Conservation (phyloP, 176 grass and related monocot species). For the Aegilops bicornis region DNA sequence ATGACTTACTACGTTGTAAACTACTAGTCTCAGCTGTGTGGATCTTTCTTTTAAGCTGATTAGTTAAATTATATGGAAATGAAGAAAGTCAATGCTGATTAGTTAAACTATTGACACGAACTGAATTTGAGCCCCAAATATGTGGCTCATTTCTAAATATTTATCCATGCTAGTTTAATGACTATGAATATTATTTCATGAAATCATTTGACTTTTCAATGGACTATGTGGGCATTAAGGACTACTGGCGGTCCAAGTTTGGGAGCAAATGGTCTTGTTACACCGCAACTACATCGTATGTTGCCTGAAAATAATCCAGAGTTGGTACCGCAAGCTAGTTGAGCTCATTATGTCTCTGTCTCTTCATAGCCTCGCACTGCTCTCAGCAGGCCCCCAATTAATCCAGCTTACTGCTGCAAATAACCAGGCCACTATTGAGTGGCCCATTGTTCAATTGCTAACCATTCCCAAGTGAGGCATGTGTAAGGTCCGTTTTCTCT, state of each 20-base stretch:
- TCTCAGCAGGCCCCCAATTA: constrained; percentile 4
- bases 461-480: constrained; percentile 1
- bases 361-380: constrained; percentile 14
- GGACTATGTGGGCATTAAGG: constrained; percentile 8
- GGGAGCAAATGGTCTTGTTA: constrained; percentile 8
- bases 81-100: not conserved
- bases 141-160: not conserved
- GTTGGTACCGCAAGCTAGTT: not conserved
- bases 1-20: not conserved
- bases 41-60: not conserved
- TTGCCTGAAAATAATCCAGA: not conserved
- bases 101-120: not conserved
- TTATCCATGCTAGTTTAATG: not conserved
- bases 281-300: not conserved
- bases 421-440: not conserved
- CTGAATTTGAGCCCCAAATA: not conserved
- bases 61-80: not conserved
- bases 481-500: not conserved
- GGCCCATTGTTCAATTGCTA: constrained; percentile 2
- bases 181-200: not conserved
- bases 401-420: constrained; percentile 11
- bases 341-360: not conserved
- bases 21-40: not conserved
- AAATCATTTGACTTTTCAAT: not conserved
- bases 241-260: not conserved